Evolutionary conservation across 768 basidiomycete genomes (phyloP), one percentile per base, ranked within the genome.

Genomic region (Leccinum subgranulosum): DNA sequence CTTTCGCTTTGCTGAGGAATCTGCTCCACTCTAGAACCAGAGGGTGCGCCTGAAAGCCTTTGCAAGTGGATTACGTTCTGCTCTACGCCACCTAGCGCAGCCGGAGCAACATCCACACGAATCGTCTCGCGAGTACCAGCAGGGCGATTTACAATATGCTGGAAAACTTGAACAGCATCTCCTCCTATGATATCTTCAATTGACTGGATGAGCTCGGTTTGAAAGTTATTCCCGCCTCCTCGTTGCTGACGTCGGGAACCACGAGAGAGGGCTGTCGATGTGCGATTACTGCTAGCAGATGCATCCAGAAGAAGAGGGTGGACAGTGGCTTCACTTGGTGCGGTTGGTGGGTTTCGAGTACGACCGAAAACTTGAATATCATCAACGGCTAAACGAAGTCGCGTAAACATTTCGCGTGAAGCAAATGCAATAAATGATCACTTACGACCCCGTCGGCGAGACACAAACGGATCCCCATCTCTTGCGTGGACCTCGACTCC

Each of bases 261-360:
- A 55, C 87, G 78, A 46, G 78, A 70, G 49, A 82, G 75, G 45
- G 73, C 75, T 10, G 75, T 60, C 31, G 80, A 74, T 19, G 74
- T 67, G 48, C 82, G 84, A 59, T 74, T 78, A 6, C 77, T 65
- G 15, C 73, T 70, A 6, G 72, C 65, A 6, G 84, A 79, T 29
- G 77, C 79, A 59, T 95, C 90, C 21, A 91, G 66, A 14, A 96
- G 80, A 7, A 96, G 77, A 6, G 94, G 94, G 66, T 96, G 94
- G 0, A 86, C 85, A 11, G 86, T 87, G 15, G 87, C 77, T 64
- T 92, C 90, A 25, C 83, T 78, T n/a, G 81, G 79, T 23, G 81
- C 75, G 10, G 79, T 68, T 31, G 80, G 73, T 3, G 71, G 69
- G 58, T 79, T 81, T 64, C 88, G 78, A 45, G 81, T 64, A 50